Base-by-base conservation (phyloP, 2,329 filamentous ascomycete genomes). In the Atkinsonella hypoxylon region DNA sequence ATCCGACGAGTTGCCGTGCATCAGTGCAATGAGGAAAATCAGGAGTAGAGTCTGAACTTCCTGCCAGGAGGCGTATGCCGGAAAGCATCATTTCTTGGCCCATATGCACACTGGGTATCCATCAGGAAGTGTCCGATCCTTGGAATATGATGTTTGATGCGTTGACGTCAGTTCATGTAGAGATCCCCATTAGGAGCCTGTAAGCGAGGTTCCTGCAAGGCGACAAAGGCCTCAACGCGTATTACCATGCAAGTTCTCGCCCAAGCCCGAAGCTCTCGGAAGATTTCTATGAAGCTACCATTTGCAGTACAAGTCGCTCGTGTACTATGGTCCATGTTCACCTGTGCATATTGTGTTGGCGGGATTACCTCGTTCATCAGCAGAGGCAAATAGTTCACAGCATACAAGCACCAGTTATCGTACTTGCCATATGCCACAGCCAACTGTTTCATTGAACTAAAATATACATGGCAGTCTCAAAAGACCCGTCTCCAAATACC, bases 381-480 rank as follows among this genome's bases (percentile, higher is more conserved):
- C 34, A 15, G 12, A 12, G 11, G 34, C 6, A 12, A 36, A 12
- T 36, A 26, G 34, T 36, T 36, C 34, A 36, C 34, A 12, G 34
- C 15, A 36, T 15, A 15, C 15, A 36, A 36, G 34, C 34, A 36
- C 34, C 8, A 26, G 26, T 26, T 8, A 15, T 36, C 34, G 9
- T 36, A 7, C 34, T 15, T 15, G 34, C 34, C 11, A 36, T 12
- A 3, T 12, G 30, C 17, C 40, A 43, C 22, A 46, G 26, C 34
- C 12, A 26, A 34, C 31, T 32, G 43, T 45, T 50, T 30, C 30
- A 40, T 50, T 44, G 43, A 22, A 31, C 22, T n/a, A 17, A 36
- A 41, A 53, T 50, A 47, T 47, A 53, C 51, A 53, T 32, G 15
- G 34, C 34, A 42, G 41, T 45, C 17, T 45, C 31, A 38, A n/a